These are phyloP conservation scores for Euphrasia arctica DNA, from an alignment of 305 asterid species.

Conservation along the genomic window DNA sequence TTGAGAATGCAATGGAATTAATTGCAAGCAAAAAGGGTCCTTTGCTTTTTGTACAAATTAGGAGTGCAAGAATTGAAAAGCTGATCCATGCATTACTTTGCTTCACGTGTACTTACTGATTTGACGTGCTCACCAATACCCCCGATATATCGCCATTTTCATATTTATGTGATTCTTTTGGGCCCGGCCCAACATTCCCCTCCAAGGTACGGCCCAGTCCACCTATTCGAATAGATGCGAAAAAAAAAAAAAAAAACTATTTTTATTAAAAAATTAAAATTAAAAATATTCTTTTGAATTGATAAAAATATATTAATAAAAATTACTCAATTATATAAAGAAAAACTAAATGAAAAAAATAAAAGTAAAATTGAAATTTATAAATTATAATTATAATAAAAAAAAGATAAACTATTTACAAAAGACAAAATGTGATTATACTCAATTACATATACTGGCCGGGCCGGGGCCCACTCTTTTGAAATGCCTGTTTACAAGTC, in stretches of 20 bases:
- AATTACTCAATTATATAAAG: too few relatives aligned
- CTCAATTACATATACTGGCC: too few relatives aligned
- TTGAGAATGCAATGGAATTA: conserved; percentile 25
- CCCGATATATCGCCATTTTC: conserved; percentile 5
- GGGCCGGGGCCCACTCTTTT: not conserved
- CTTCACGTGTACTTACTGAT: conserved; percentile 45
- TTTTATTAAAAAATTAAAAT: too few relatives aligned
- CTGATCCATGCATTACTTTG: conserved; percentile 31
- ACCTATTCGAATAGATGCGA: too few relatives aligned
- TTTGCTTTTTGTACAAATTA: conserved; percentile 39
- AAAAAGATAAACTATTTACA: too few relatives aligned
- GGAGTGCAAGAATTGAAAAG: conserved; percentile 70
- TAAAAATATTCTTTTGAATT: too few relatives aligned
- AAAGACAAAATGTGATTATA: too few relatives aligned
- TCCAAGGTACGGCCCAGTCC: not conserved
- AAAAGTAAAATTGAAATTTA: too few relatives aligned
- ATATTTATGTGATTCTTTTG: not conserved
- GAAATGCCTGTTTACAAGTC: not conserved
- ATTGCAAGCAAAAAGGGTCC: conserved; percentile 29
- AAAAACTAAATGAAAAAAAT: too few relatives aligned
- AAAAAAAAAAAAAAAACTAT: too few relatives aligned
- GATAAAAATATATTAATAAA: too few relatives aligned
- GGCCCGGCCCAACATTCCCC: not conserved
- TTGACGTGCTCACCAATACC: conserved; percentile 37
- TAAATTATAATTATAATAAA: too few relatives aligned